phyloP scores from a whole-genome alignment of 1,284 basidiomycete species.

The Ceratobasidium sp. region DNA sequence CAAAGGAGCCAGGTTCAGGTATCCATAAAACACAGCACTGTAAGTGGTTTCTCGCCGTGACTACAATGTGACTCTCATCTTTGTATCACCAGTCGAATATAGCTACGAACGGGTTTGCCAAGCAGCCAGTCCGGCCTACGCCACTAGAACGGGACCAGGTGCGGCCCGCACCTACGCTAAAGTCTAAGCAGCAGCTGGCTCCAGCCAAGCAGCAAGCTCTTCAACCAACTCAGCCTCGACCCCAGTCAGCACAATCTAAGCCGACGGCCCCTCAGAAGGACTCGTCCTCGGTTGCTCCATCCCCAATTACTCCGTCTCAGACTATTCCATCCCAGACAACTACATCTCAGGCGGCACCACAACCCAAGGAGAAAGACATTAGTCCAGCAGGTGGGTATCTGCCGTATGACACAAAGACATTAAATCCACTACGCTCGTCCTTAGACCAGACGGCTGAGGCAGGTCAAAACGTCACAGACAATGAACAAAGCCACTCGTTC shows the following conservation, averaged over 20 bases:
- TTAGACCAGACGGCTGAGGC: background rate
- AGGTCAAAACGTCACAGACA: background rate
- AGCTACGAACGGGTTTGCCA: too few relatives aligned
- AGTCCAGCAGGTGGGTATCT: background rate
- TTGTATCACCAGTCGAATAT: too few relatives aligned
- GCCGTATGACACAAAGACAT: background rate
- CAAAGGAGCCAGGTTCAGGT: background rate
- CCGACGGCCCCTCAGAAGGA: background rate
- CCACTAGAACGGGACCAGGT: too few relatives aligned
- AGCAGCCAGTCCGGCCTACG: too few relatives aligned
- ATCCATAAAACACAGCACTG: too few relatives aligned
- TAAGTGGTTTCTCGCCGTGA: too few relatives aligned
- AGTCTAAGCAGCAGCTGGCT: background rate
- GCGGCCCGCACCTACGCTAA: too few relatives aligned
- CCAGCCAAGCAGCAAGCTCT: background rate
- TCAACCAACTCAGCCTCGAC: background rate
- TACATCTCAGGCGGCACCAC: background rate
- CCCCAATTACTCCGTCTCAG: background rate
- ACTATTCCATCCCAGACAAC: background rate
- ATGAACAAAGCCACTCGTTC: slow-evolving; percentile 1
- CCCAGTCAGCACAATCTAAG: background rate
- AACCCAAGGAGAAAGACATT: background rate
- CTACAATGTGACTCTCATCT: too few relatives aligned
- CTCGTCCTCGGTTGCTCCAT: too few relatives aligned
- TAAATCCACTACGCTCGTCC: background rate